phyloP scores from a whole-genome alignment of 1,284 basidiomycete species.

The Malassezia sympodialis region DNA sequence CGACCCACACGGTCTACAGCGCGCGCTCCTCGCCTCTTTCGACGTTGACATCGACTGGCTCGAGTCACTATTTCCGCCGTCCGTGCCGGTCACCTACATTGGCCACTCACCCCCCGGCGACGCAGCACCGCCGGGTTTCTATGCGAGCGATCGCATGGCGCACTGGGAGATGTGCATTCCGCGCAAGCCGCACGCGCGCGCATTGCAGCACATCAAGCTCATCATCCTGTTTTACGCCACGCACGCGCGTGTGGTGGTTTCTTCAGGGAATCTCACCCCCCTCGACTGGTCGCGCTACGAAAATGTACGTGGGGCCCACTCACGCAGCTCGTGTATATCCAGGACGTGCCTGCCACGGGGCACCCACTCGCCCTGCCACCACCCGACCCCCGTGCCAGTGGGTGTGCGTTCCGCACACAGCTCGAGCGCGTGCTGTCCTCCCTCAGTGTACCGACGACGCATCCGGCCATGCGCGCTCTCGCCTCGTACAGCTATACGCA shows the following conservation, averaged over 20 bases:
- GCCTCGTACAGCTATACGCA: slow-evolving; percentile 18
- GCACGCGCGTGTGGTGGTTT: slow-evolving; percentile 29
- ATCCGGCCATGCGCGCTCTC: slow-evolving; percentile 19
- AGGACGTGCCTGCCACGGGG: slow-evolving; percentile 30
- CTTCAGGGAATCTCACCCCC: slow-evolving; percentile 35
- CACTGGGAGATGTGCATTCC: slow-evolving; percentile 31
- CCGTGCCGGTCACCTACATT: slow-evolving; percentile 29
- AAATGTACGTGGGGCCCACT: slow-evolving; percentile 22
- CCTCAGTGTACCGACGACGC: slow-evolving; percentile 24
- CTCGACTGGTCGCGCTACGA: slow-evolving; percentile 43
- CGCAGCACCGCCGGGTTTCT: slow-evolving; percentile 21
- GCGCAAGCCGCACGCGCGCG: slow-evolving; percentile 22
- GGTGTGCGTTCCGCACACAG: slow-evolving; percentile 24
- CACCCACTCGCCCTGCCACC: neutral
- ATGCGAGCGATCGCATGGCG: slow-evolving; percentile 18
- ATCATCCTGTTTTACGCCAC: slow-evolving; percentile 28
- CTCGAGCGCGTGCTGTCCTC: slow-evolving; percentile 23
- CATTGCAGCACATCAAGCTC: slow-evolving; percentile 39
- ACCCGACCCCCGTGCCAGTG: neutral
- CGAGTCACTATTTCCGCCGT: slow-evolving; percentile 24
- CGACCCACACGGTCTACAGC: slow-evolving; percentile 19
- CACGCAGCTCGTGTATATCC: slow-evolving; percentile 25
- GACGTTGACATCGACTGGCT: slow-evolving; percentile 40
- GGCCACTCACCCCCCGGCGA: slow-evolving; percentile 25
- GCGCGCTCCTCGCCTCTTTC: slow-evolving; percentile 34